phyloP scores from a whole-genome alignment of 2,329 filamentous ascomycete species.

The Bipolaris gigantea region DNA sequence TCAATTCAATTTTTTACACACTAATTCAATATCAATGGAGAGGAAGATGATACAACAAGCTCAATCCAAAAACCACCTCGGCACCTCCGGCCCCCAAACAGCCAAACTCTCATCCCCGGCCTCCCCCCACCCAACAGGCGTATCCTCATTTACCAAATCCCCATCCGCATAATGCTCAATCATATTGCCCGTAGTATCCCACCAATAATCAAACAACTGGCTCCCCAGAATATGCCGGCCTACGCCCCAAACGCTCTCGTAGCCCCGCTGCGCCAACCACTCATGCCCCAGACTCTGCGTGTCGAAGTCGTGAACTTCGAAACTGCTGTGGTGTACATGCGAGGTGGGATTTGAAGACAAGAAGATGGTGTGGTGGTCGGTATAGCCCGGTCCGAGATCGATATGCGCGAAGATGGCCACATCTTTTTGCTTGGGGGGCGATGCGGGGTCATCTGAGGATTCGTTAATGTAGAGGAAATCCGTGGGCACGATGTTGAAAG shows the following conservation, averaged over 20 bases:
- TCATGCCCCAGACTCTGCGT: constrained; percentile 70
- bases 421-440: constrained; percentile 30
- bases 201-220: constrained; percentile 76
- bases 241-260: constrained; percentile 70
- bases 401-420: constrained; percentile 58
- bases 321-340: constrained; percentile 69
- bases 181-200: constrained; percentile 64
- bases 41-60: too few relatives aligned
- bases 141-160: constrained; percentile 64
- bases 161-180: constrained; percentile 73
- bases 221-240: constrained; percentile 70
- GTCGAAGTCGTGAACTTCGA: constrained; percentile 71
- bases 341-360: constrained; percentile 44
- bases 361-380: constrained; percentile 62
- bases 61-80: constrained; percentile 42
- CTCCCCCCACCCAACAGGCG: constrained; percentile 49
- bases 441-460: not conserved
- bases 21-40: too few relatives aligned
- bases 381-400: constrained; percentile 53
- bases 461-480: constrained; percentile 48
- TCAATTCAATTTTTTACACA: not conserved
- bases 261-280: constrained; percentile 65
- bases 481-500: constrained; percentile 53
- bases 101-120: constrained; percentile 48
- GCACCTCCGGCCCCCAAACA: constrained; percentile 49